Evolutionary conservation across 2,329 filamentous ascomycete genomes (phyloP).

Genomic region (Ceratocystis colombiana): DNA sequence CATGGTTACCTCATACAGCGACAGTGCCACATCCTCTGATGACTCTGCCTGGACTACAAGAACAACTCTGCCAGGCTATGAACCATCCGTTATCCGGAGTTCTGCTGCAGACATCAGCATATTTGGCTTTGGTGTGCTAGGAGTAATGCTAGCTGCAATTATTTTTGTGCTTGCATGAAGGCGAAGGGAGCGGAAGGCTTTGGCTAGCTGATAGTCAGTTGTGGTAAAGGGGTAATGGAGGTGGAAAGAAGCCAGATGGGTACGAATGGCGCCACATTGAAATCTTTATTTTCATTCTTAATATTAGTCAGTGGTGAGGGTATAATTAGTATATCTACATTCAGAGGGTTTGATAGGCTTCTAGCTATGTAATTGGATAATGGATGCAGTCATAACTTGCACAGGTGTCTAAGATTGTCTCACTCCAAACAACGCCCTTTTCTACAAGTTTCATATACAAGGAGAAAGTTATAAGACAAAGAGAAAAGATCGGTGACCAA

Average conservation of each 20-base stretch:
- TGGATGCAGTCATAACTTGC: no score
- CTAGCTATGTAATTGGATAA: neutral
- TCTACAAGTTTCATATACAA: no score
- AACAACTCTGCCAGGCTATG: neutral
- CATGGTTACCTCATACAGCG: neutral
- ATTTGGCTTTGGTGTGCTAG: constrained; percentile 12
- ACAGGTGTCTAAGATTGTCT: no score
- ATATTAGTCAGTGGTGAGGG: neutral
- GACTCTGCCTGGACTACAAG: neutral
- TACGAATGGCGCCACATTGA: neutral
- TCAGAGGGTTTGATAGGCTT: neutral
- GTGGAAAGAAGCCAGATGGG: neutral
- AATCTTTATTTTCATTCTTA: neutral
- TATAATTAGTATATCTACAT: neutral
- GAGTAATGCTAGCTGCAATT: constrained; percentile 4
- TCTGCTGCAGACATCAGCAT: constrained; percentile 6
- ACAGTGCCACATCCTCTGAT: neutral
- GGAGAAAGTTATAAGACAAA: no score
- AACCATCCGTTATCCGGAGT: constrained; percentile 16
- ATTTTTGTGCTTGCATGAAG: constrained; percentile 19
- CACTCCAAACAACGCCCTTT: no score
- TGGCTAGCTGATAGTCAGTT: neutral
- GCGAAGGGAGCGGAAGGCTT: neutral
- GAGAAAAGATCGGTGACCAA: neutral
- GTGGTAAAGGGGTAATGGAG: neutral